Base-by-base conservation (phyloP, 1,284 basidiomycete species). In the Cutaneotrichosporon cutaneum region DNA sequence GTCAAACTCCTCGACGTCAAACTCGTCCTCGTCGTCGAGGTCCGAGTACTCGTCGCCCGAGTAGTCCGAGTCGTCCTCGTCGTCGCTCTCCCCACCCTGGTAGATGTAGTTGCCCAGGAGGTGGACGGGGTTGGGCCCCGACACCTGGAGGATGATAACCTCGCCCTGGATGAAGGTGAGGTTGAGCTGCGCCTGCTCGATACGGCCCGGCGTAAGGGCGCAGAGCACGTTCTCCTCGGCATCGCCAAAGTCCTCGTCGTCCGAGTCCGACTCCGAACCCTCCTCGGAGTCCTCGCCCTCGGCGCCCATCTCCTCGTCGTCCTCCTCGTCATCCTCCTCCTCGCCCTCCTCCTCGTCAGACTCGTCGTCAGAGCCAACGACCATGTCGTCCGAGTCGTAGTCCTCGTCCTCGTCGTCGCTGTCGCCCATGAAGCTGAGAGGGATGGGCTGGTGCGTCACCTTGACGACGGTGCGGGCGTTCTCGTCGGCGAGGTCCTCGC, bases 81-180 rank as follows among this genome's bases (percentile, higher is more conserved):
- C 74, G 64, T 79, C 76, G 36, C 75, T 72, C 57, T 71, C 73
- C 58, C 76, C 75, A 42, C 77, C 77, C 70, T 83, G 81, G 70
- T 81, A 74, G 71, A 95, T 87, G 82, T 93, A 95, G 82, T 96
- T 94, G 64, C 94, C 94, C 66, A 89, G 86, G 60, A 98, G 81
- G 80, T 94, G 88, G 64, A 97, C 84, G 56, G 87, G 82, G 80
- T 91, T 93, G 64, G 53, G 44, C 6, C 94, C 94, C 50, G 88
- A 84, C 54, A 87, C 82, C 73, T 92, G 87, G 76, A 96, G 86
- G 67, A 82, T 77, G 64, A 84, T 87, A 58, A 86, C 84, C 60
- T 87, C 86, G 32, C 90, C 89, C 63, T 86, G 85, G 66, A 87
- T 85, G 61, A 96, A 85, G 59, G 88, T 85, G 56, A 97, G 81